Evolutionary conservation across 2,329 filamentous ascomycete species (phyloP), one percentile per base, ranked within the genome.

Genomic region (Colletotrichum kahawae): DNA sequence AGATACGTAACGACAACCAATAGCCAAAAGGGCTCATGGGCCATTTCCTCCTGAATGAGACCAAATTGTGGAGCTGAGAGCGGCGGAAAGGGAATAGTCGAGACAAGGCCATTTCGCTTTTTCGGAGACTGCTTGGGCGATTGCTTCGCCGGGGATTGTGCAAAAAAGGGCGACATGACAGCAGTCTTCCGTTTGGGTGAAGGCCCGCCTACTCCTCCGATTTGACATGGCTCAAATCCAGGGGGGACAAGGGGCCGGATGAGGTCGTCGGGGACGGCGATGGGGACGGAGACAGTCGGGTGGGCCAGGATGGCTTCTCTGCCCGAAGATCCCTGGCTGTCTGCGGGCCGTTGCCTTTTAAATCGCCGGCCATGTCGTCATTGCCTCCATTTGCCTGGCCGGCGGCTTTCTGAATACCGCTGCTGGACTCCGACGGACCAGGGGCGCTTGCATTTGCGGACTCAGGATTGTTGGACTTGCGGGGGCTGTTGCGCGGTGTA

Each of bases 1-100:
- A 98, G 91, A 79, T 98, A 96, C 1, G 95, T 95, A 7, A 95
- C 93, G 14, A 94, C 95, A 34, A 98, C 88, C 2, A 98, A 89
- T 2, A 98, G 90, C 77, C 92, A 93, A 82, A 97, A 98, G 0
- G 95, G 94, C 71, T 95, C 90, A 65, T 90, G 83, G 3, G 92
- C 92, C 18, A 98, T 90, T 77, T 93, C 90, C 82, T 98, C 96
- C 82, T 98, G 96, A 48, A 98, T 92, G 3, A 98, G 89, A 1
- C 95, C 95, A 81, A 98, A 98, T 7, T 80, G 83, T 0, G 87
- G 81, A 0, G 90, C 87, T 9, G 89, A 88, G 38, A 95, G 90
- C 0, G 92, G 90, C 1, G 95, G 94, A 77, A 96, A 95, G 4
- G 90, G 90, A 14, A 93, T 86, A 29, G 86, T 85, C 0, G 91